Evolutionary conservation across 2,329 filamentous ascomycete species (phyloP).

Genomic region (Biscogniauxia mediterranea): DNA sequence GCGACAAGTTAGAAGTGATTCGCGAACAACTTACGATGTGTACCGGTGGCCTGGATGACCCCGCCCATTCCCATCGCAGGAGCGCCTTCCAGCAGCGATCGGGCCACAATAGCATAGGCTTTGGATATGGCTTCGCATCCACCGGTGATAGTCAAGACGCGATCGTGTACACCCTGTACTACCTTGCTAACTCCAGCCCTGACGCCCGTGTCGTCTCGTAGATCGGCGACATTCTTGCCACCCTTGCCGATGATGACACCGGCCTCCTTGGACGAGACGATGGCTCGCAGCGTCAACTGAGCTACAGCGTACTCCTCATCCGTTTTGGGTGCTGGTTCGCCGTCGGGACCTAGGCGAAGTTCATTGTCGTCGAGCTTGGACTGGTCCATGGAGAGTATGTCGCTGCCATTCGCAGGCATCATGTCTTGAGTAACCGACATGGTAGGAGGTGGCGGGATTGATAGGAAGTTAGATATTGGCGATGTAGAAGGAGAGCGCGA

Average conservation of each 20-base stretch:
- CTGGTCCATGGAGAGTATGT: conserved; percentile 59
- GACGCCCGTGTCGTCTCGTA: conserved; percentile 95
- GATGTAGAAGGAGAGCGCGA: conserved; percentile 12
- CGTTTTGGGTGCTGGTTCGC: conserved; percentile 80
- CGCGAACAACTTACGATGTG: conserved; percentile 71
- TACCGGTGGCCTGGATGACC: conserved; percentile 80
- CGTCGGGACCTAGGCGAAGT: conserved; percentile 64
- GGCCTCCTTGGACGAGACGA: conserved; percentile 98
- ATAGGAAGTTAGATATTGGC: conserved; percentile 12
- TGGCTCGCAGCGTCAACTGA: conserved; percentile 90
- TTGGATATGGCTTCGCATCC: conserved; percentile 83
- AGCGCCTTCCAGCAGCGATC: conserved; percentile 86
- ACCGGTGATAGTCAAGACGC: conserved; percentile 92
- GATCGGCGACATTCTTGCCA: conserved; percentile 95
- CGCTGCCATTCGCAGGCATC: conserved; percentile 57
- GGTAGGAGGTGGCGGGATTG: conserved; percentile 14
- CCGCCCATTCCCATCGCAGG: conserved; percentile 96
- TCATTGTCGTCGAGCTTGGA: conserved; percentile 64
- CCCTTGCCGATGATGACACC: conserved; percentile 99
- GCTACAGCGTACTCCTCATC: conserved; percentile 95
- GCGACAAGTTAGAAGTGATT: neutral
- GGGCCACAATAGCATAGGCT: conserved; percentile 91
- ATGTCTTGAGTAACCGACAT: conserved; percentile 65
- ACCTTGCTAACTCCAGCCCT: conserved; percentile 99
- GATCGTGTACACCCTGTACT: conserved; percentile 94